These are phyloP conservation scores for Gnaphalium uliginosum DNA, from an alignment of 129 eudicot genomes.

Conservation along the genomic window DNA sequence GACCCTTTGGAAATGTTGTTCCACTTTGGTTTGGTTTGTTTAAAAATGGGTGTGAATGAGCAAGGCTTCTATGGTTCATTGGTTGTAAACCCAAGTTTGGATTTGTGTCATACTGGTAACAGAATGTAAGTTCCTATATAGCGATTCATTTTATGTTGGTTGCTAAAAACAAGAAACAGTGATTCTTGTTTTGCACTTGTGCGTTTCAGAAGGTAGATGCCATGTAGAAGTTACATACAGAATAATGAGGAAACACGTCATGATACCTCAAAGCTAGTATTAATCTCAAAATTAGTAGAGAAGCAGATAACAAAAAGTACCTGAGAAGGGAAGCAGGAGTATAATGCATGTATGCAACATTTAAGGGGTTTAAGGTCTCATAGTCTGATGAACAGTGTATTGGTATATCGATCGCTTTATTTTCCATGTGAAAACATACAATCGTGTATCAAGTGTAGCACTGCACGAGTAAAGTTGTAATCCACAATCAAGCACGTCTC, in stretches of 20 bases:
- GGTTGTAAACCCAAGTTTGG: background rate
- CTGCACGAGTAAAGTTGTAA: background rate
- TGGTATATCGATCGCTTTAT: no score
- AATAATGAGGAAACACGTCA: background rate
- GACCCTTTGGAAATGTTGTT: slow-evolving; percentile 4
- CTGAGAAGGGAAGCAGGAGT: background rate
- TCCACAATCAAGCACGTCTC: background rate
- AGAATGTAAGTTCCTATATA: background rate
- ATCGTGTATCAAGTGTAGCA: background rate
- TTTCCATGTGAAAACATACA: no score
- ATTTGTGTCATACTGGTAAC: background rate
- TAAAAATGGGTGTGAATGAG: background rate
- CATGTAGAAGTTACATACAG: no score
- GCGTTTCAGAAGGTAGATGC: background rate
- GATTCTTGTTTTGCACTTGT: background rate
- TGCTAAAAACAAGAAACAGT: background rate
- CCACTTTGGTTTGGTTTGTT: slow-evolving; percentile 4
- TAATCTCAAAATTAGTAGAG: background rate
- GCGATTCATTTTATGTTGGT: background rate
- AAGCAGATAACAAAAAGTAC: background rate
- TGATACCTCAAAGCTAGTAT: background rate
- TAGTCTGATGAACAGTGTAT: background rate
- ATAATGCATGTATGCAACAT: background rate
- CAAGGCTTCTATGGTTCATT: background rate
- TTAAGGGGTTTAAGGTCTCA: background rate